A percentile compares a stretch with the other conserved stretches of the same genome.
Conservation (phyloP, 2,329 filamentous ascomycete genomes). For the Delphinella strobiligena region DNA sequence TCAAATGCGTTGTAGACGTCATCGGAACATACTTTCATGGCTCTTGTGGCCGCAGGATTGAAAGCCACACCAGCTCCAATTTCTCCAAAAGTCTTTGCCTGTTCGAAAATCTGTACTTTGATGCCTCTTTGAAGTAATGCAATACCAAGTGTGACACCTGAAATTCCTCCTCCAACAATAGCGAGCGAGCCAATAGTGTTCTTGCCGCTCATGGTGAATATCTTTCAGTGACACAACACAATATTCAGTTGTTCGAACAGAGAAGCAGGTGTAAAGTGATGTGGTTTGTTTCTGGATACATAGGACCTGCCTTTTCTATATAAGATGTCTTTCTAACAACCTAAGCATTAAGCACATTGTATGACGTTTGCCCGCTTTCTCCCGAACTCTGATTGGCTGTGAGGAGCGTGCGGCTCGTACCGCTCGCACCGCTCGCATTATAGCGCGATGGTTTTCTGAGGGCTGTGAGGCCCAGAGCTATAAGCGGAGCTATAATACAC, state of each 20-base stretch:
- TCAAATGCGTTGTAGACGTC: constrained; percentile 31
- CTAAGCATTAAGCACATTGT: background rate
- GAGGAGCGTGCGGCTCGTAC: background rate
- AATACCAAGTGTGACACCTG: constrained; percentile 42
- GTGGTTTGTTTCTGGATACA: too few relatives aligned
- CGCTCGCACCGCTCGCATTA: background rate
- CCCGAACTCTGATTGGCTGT: background rate
- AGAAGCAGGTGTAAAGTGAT: too few relatives aligned
- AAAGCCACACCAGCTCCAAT: constrained; percentile 48
- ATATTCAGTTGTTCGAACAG: background rate
- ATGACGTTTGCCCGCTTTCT: background rate
- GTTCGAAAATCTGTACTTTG: constrained; percentile 43
- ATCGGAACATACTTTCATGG: constrained; percentile 42
- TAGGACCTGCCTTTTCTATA: too few relatives aligned
- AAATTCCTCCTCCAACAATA: constrained; percentile 49
- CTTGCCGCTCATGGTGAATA: constrained; percentile 1
- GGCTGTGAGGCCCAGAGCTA: too few relatives aligned
- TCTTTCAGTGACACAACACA: background rate
- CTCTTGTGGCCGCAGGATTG: constrained; percentile 41
- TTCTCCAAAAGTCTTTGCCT: constrained; percentile 41
- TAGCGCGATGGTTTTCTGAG: too few relatives aligned
- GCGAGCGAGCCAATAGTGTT: constrained; percentile 34
- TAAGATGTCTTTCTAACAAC: too few relatives aligned
- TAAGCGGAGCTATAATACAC: too few relatives aligned
- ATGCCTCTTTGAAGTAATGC: constrained; percentile 34